Evolutionary conservation across 305 asterid genomes (phyloP).

Genomic region (Petunia hybrid): DNA sequence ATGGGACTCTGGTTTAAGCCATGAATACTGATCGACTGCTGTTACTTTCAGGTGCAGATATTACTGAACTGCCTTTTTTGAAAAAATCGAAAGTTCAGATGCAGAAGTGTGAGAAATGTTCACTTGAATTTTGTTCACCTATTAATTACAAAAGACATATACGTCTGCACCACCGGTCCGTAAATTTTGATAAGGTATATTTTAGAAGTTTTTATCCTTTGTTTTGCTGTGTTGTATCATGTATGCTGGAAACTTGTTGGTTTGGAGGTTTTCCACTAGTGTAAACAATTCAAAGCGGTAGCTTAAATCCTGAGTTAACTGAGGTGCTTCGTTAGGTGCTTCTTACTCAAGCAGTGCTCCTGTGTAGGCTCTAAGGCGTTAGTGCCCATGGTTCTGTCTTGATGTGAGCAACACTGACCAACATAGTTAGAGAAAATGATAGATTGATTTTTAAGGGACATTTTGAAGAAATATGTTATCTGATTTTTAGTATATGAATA

Average conservation of each 20-base stretch:
- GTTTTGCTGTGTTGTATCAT: conserved; percentile 14
- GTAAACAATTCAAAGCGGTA: not conserved
- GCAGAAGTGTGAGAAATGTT: conserved; percentile 89
- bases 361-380: conserved; percentile 19
- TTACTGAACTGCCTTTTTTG: conserved; percentile 77
- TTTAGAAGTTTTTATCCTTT: conserved; percentile 33
- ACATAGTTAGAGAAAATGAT: not conserved
- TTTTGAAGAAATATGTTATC: conserved; percentile 15
- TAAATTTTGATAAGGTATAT: conserved; percentile 77
- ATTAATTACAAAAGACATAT: conserved; percentile 87
- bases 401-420: conserved; percentile 1
- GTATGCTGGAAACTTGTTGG: not conserved
- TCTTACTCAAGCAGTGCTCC: not conserved
- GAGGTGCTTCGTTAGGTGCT: conserved; percentile 2
- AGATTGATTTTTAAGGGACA: not conserved
- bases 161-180: conserved; percentile 86
- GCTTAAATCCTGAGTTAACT: not conserved
- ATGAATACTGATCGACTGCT: conserved; percentile 14
- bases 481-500: conserved; percentile 20
- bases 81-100: conserved; percentile 67
- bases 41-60: conserved; percentile 50
- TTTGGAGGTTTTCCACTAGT: conserved; percentile 4
- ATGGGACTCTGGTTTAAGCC: not conserved
- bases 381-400: conserved; percentile 6
- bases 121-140: conserved; percentile 82